Conservation (phyloP, 2,329 filamentous ascomycete genomes). For the Colletotrichum spinosum region DNA sequence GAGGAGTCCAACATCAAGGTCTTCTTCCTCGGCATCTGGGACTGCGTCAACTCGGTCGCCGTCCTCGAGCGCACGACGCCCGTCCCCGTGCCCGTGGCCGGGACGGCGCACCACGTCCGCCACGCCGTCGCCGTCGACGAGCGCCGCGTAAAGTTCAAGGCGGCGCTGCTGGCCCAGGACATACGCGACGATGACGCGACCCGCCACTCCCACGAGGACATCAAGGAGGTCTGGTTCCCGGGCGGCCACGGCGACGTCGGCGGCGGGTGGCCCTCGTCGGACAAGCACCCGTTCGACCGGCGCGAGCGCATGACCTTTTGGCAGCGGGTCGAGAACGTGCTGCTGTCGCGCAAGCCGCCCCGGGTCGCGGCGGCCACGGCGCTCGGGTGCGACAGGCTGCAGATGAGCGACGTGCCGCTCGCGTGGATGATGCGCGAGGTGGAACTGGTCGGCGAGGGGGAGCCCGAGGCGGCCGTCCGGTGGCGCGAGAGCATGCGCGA, state of each 20-base stretch:
- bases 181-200: slow-evolving; percentile 40
- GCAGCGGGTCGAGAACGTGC: slow-evolving; percentile 51
- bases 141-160: slow-evolving; percentile 66
- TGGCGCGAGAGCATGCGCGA: slow-evolving; percentile 47
- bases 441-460: slow-evolving; percentile 49
- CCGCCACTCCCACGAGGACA: slow-evolving; percentile 48
- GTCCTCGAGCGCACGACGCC: slow-evolving; percentile 52
- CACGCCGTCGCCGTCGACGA: slow-evolving; percentile 67
- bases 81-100: slow-evolving; percentile 50
- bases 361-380: slow-evolving; percentile 45
- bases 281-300: slow-evolving; percentile 42
- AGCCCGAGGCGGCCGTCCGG: slow-evolving; percentile 47
- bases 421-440: slow-evolving; percentile 66
- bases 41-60: slow-evolving; percentile 64
- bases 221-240: slow-evolving; percentile 66
- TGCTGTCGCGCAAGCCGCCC: slow-evolving; percentile 46
- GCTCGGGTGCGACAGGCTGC: slow-evolving; percentile 48
- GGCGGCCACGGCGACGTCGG: slow-evolving; percentile 66
- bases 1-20: slow-evolving; percentile 56
- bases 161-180: slow-evolving; percentile 59
- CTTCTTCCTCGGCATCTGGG: slow-evolving; percentile 67
- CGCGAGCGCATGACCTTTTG: slow-evolving; percentile 42
- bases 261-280: slow-evolving; percentile 59
- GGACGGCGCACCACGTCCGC: slow-evolving; percentile 59
- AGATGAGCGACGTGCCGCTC: slow-evolving; percentile 62